phyloP scores from a whole-genome alignment of 2,329 filamentous ascomycete genomes.

The Apiospora rasikravindrae region DNA sequence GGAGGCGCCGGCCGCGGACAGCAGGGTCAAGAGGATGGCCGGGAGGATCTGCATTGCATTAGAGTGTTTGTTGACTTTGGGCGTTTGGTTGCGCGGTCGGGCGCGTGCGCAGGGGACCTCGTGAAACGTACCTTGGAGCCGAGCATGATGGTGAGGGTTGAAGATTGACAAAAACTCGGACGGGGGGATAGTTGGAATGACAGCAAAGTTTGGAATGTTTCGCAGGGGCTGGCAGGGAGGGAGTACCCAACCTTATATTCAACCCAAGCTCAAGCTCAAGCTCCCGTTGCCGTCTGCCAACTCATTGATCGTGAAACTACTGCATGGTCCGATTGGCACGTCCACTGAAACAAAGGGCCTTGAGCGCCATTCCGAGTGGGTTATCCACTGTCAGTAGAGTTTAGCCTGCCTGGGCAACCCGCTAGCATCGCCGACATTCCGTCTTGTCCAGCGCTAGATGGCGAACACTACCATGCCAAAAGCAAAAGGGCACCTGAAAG shows the following conservation, averaged over 20 bases:
- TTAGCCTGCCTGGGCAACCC: background rate
- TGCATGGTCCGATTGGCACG: background rate
- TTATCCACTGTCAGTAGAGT: background rate
- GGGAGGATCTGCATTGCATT: constrained; percentile 23
- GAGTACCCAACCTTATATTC: background rate
- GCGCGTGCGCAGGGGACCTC: constrained; percentile 6
- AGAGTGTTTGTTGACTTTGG: background rate
- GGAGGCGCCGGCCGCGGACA: constrained; percentile 30
- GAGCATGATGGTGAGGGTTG: constrained; percentile 25
- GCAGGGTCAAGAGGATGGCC: constrained; percentile 27
- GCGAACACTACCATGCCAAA: background rate
- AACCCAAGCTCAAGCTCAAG: background rate
- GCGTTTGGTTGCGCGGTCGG: background rate
- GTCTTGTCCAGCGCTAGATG: background rate
- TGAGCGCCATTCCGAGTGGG: background rate
- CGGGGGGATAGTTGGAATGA: too few species aligned
- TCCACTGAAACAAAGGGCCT: background rate
- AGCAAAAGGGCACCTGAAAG: background rate
- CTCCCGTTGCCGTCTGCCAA: constrained; percentile 1
- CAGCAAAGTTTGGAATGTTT: background rate
- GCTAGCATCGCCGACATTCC: constrained; percentile 12
- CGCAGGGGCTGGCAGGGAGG: background rate
- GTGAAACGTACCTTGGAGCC: constrained; percentile 27
- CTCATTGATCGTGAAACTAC: background rate
- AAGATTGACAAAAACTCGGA: background rate